These are phyloP conservation scores for Apiospora rasikravindrae DNA, from an alignment of 2,329 filamentous ascomycete species.

Conservation along the genomic window DNA sequence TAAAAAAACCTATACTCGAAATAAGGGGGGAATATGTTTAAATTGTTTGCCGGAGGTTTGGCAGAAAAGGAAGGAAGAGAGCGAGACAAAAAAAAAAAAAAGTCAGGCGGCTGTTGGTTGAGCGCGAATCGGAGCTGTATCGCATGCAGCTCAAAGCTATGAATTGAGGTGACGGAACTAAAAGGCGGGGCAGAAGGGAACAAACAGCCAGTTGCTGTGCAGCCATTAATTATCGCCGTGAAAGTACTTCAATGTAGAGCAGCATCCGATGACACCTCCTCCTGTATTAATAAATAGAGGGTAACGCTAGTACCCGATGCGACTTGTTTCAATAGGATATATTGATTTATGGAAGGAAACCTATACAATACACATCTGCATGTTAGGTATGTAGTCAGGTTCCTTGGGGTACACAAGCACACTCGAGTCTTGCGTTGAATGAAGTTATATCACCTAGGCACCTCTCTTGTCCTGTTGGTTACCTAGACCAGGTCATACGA, in stretches of 20 bases:
- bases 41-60: background rate
- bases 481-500: background rate
- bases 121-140: constrained; percentile 6
- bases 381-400: background rate
- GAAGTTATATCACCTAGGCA: too few species aligned
- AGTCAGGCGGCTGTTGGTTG: background rate
- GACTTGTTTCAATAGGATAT: background rate
- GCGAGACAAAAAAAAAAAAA: background rate
- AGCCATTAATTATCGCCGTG: constrained; percentile 4
- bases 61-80: too few species aligned
- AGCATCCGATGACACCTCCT: background rate
- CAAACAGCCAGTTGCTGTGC: background rate
- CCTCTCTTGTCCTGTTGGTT: background rate
- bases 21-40: background rate
- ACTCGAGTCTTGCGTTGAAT: too few species aligned
- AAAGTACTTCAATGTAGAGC: background rate
- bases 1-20: background rate
- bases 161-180: background rate
- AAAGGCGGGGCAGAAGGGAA: background rate
- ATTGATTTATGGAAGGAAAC: background rate
- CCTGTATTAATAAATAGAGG: too few species aligned
- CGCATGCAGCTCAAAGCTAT: background rate
- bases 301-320: background rate
- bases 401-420: background rate
- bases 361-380: background rate